Evolutionary conservation across 768 basidiomycete species (phyloP).

Genomic region (Russula ochroleuca): DNA sequence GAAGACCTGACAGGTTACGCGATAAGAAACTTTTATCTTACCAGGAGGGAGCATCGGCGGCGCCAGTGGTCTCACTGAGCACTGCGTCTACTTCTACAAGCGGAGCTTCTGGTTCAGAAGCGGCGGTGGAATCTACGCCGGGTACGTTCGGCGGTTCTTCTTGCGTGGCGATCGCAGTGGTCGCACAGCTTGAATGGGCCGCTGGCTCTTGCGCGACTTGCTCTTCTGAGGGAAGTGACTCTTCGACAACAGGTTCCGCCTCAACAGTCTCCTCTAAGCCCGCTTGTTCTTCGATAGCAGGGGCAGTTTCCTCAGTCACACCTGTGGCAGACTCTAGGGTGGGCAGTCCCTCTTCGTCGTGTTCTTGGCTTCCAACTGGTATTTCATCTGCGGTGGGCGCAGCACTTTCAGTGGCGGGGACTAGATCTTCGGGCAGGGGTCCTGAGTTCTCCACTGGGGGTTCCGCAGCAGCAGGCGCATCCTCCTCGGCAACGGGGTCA

Average conservation of each 20-base stretch:
- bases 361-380: background rate
- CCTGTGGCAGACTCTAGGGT: background rate
- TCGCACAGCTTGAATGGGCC: no score
- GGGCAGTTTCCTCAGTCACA: background rate
- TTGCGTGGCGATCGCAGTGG: background rate
- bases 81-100: background rate
- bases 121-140: background rate
- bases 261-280: background rate
- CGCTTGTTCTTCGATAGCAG: background rate
- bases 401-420: background rate
- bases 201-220: constrained; percentile 5
- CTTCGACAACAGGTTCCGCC: background rate
- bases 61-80: background rate
- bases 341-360: background rate
- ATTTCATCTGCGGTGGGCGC: background rate
- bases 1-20: background rate
- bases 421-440: background rate
- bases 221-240: background rate
- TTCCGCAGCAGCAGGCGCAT: background rate
- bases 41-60: background rate
- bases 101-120: constrained; percentile 1
- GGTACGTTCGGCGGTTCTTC: background rate
- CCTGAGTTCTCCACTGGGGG: background rate
- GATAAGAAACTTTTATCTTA: background rate
- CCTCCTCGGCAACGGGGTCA: background rate